Base-by-base conservation (phyloP, 768 basidiomycete genomes). In the Coprinopsis marcescibilis region DNA sequence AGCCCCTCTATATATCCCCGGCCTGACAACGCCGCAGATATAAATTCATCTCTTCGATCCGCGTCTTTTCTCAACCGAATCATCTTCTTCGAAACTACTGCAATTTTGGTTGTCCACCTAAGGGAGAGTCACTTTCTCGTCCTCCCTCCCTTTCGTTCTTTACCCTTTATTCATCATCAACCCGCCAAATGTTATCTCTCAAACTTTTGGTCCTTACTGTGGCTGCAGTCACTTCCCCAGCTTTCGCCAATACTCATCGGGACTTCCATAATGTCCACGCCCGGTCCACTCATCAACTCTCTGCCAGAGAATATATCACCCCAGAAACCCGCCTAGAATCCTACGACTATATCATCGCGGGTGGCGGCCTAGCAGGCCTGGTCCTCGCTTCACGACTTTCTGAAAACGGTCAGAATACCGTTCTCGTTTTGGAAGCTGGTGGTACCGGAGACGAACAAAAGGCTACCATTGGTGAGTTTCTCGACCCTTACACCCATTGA, bases 371-470 rank as follows among this genome's bases (percentile, higher is more conserved):
- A 11, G 68, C 69, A 30, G 70, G 70, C 5, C 57, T 66, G 14
- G 61, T 62, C 5, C 50, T 69, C 4, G 70, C 70, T 1, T 63
- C 62, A 17, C 59, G 65, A 7, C 60, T 71, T 6, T 60, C 68
- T 1, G 69, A 68, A 33, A 61, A 68, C 49, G 42, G 60, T 1
- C 57, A 58, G 21, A 60, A 56, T n/a, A 64, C 62, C 1, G 65
- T 71, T 3, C 62, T 72, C 8, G 61, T 70, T 14, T 41, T 69
- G 7, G 70, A 70, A 46, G 72, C 76, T 1, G 76, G 76, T 17
- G 65, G 66, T 46, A 66, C 69, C 5, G 73, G 72, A 1, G 70
- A 73, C 39, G 64, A 58, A 10, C 67, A 68, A 11, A 52, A 50
- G 27, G 51, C 51, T 35, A 53, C 54, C 3, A 65, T 73, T 33